These are phyloP conservation scores for Ogataea thermomethanolica DNA, from an alignment of 805 yeast genomes.

Conservation along the genomic window DNA sequence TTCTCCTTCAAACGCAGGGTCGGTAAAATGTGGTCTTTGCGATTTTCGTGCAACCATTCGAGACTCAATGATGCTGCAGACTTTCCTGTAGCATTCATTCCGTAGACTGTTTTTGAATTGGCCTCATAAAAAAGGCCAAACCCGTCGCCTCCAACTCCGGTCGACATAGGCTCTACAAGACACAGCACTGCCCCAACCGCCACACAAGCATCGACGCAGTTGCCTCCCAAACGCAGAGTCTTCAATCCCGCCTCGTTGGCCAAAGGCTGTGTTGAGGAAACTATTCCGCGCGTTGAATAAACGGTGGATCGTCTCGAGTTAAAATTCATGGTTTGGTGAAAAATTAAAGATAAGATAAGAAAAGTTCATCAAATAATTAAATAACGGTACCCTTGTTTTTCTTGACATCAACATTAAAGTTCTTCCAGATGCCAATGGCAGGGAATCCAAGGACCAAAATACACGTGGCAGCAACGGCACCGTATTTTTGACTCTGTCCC, in stretches of 20 bases:
- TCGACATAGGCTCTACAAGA: constrained; percentile 55
- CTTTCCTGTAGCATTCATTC: constrained; percentile 75
- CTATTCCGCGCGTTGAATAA: constrained; percentile 68
- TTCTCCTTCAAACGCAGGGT: constrained; percentile 44
- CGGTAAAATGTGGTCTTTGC: constrained; percentile 41
- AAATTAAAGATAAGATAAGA: not conserved
- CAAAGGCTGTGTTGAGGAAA: constrained; percentile 70
- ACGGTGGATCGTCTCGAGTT: constrained; percentile 69
- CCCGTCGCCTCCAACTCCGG: constrained; percentile 68
- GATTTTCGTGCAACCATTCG: constrained; percentile 41
- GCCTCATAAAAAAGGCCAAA: constrained; percentile 59
- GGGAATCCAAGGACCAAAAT: constrained; percentile 25
- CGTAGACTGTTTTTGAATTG: constrained; percentile 49
- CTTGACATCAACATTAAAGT: constrained; percentile 24
- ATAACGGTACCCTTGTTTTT: constrained; percentile 22
- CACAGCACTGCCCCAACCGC: constrained; percentile 56
- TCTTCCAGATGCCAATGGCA: constrained; percentile 28
- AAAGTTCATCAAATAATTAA: constrained; percentile 22
- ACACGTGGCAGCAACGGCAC: constrained; percentile 26
- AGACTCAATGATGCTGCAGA: constrained; percentile 50
- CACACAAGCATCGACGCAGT: constrained; percentile 62
- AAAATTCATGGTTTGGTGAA: constrained; percentile 12
- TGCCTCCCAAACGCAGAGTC: constrained; percentile 68
- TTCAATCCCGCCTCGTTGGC: constrained; percentile 72
- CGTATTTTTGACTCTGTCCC: constrained; percentile 25